Evolutionary conservation across 2,329 filamentous ascomycete genomes (phyloP), one percentile per base, ranked within the genome.

Genomic region (Rhynchosporium agropyri): DNA sequence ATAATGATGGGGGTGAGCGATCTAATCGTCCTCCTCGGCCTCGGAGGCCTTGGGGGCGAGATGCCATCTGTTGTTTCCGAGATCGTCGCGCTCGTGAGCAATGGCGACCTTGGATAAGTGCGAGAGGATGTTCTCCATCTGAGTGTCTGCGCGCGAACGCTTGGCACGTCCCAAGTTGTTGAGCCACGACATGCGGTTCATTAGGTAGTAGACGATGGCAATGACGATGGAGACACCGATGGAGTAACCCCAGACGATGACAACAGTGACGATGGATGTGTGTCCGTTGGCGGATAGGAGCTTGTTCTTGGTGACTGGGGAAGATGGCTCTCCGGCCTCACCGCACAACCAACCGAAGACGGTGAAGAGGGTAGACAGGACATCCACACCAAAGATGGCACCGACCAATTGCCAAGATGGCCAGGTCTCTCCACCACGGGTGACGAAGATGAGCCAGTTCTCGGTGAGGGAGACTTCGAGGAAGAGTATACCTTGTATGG

Each of bases 371-470:
- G 89, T 91, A 43, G 89, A 85, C 33, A 91, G 77, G 58, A 85
- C 83, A 75, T 91, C 89, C 73, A 92, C 89, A 75, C 84, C 81
- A 69, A 89, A 79, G 75, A 91, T 91, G 70, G 89, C 89, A 67
- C 79, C 80, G 65, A 91, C 81, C 60, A 92, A 80, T 78, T 91
- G 88, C 85, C 87, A 90, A 2, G 88, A 90, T 64, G 89, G 89
- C 80, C 84, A 88, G 33, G 89, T 91, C 77, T 86, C 82, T 70
- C 84, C 86, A 74, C 89, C 85, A 71, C 89, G 87, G 46, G 89
- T 91, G 73, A 91, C 88, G 76, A 91, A 90, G 74, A 91, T 91
- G 63, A 91, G 81, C 88, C 89, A 91, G 75, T 90, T 91, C 78
- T 91, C 87, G 15, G 88, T 88, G 42, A 91, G 80, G 5, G 87